These are phyloP conservation scores for Eimeria necatrix DNA, from an alignment of 169 alveolate species.

Conservation along the genomic window DNA sequence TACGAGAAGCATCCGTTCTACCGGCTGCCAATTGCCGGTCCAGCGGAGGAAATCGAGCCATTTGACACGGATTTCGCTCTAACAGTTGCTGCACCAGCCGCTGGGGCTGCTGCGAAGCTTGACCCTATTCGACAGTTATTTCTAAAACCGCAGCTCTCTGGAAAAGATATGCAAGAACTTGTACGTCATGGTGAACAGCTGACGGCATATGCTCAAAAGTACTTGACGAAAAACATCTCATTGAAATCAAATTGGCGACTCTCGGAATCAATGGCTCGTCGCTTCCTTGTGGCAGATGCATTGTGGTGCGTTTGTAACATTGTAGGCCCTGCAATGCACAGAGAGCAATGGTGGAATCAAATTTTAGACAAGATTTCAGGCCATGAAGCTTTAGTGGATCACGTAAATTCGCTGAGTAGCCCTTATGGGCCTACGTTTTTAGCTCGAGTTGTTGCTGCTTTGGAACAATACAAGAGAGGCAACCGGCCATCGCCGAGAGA, in stretches of 20 bases:
- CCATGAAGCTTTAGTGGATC: background rate
- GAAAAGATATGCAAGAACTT: background rate
- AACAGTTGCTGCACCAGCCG: background rate
- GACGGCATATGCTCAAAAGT: background rate
- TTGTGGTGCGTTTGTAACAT: constrained; percentile 26
- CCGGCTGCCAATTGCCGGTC: background rate
- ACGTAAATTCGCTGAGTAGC: background rate
- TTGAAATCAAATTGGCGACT: background rate
- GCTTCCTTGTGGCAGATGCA: constrained; percentile 44
- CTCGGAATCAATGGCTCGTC: background rate
- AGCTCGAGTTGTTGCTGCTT: background rate
- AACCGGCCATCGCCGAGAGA: background rate
- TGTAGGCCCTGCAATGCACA: background rate
- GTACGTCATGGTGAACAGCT: background rate
- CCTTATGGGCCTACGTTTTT: background rate
- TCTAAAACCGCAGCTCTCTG: background rate
- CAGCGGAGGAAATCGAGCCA: background rate
- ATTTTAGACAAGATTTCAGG: background rate
- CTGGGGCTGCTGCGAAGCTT: too few relatives aligned
- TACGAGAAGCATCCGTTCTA: background rate
- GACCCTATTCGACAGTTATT: background rate
- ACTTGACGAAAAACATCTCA: background rate
- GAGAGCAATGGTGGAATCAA: background rate
- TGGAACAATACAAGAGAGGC: background rate
- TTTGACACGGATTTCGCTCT: background rate